These are phyloP conservation scores for Irpex sp. DNA, from an alignment of 1,284 basidiomycete species.

Conservation along the genomic window DNA sequence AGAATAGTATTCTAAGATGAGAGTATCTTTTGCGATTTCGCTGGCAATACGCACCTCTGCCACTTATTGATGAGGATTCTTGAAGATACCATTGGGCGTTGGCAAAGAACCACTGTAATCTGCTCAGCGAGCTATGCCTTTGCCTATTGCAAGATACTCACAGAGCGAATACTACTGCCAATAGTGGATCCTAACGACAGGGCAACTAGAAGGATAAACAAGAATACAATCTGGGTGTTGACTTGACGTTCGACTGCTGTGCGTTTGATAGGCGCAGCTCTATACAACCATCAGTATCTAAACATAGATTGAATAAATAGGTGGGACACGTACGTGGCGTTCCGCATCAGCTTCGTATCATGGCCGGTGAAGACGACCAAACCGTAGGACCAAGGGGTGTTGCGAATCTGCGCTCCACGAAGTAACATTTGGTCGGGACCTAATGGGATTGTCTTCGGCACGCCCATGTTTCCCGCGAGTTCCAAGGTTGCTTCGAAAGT, in stretches of 20 bases:
- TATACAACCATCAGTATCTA: conserved; percentile 25
- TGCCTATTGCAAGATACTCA: conserved; percentile 20
- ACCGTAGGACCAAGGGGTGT: conserved; percentile 97
- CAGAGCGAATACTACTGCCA: conserved; percentile 83
- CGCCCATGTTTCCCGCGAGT: conserved; percentile 51
- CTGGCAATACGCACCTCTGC: conserved; percentile 49
- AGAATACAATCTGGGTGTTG: conserved; percentile 95
- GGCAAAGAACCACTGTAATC: conserved; percentile 74
- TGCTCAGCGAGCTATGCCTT: background rate
- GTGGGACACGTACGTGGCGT: conserved; percentile 73
- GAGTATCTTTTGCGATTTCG: no score
- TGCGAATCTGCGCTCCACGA: conserved; percentile 93
- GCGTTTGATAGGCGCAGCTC: conserved; percentile 93
- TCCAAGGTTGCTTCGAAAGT: conserved; percentile 90
- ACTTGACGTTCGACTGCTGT: conserved; percentile 97
- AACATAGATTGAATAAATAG: conserved; percentile 2
- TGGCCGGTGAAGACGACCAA: conserved; percentile 95
- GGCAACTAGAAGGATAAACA: conserved; percentile 86
- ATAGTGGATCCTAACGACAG: conserved; percentile 91
- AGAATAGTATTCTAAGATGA: no score
- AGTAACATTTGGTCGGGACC: conserved; percentile 95
- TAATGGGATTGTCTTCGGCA: conserved; percentile 81
- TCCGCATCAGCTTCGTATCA: conserved; percentile 98
- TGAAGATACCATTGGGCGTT: conserved; percentile 82
- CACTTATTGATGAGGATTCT: conserved; percentile 51